Percentiles rank a stretch among this genome's conserved stretches.
Evolutionary conservation across 1,284 basidiomycete species (phyloP).

Genomic region (Ceratobasidium papillatum): DNA sequence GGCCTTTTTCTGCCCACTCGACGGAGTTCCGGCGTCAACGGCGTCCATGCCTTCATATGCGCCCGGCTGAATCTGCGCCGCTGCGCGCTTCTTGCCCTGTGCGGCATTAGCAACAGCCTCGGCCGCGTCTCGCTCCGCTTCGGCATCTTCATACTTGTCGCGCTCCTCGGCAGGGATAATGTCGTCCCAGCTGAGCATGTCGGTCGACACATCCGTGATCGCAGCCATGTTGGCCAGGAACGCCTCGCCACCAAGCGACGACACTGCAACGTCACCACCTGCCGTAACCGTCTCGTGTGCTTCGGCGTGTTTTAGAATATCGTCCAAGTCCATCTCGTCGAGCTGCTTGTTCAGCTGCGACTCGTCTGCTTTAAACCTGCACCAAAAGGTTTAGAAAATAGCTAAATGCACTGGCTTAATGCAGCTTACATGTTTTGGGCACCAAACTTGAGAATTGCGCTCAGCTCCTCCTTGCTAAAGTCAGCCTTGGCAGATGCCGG

Average conservation of each 20-base stretch:
- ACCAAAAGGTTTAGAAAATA: not conserved
- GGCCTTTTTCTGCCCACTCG: conserved; percentile 71
- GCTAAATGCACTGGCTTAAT: not conserved
- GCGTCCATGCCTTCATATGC: conserved; percentile 94
- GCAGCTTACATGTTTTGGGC: conserved; percentile 84
- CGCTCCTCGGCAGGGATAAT: conserved; percentile 97
- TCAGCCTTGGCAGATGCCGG: conserved; percentile 76
- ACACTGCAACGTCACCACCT: conserved; percentile 72
- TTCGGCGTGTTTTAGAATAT: conserved; percentile 96
- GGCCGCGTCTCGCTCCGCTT: conserved; percentile 75
- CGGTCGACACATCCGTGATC: conserved; percentile 97
- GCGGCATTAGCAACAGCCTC: conserved; percentile 71
- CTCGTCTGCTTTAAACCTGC: conserved; percentile 96
- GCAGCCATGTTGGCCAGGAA: conserved; percentile 96
- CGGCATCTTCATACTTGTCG: conserved; percentile 84
- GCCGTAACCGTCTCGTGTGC: conserved; percentile 93
- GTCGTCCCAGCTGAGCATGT: conserved; percentile 95
- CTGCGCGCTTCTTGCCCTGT: conserved; percentile 81
- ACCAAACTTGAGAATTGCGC: conserved; percentile 98
- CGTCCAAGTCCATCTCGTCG: conserved; percentile 99
- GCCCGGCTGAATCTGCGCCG: conserved; percentile 71
- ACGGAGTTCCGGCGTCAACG: conserved; percentile 68
- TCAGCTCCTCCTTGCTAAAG: conserved; percentile 96
- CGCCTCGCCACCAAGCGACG: conserved; percentile 94
- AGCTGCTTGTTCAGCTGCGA: conserved; percentile 93